phyloP scores from a whole-genome alignment of 1,139 yeast genomes.

The Hansenula sp. region DNA sequence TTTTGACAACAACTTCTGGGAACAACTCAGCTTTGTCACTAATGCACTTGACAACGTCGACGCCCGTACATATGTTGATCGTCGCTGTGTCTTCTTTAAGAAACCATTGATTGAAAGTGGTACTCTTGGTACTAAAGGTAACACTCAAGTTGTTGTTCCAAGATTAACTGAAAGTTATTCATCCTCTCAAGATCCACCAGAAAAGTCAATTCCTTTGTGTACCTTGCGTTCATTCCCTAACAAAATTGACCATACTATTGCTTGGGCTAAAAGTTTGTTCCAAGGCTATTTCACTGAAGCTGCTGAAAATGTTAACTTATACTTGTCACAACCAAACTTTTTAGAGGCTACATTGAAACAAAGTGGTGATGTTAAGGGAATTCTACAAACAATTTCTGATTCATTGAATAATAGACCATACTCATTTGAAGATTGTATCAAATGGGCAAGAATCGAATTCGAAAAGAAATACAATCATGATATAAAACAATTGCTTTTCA shows the following conservation, averaged over 20 bases:
- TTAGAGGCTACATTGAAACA: slow-evolving; percentile 89
- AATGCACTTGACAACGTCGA: slow-evolving; percentile 97
- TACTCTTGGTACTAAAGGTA: slow-evolving; percentile 97
- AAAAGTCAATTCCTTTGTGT: slow-evolving; percentile 94
- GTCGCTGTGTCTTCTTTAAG: slow-evolving; percentile 90
- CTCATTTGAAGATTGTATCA: slow-evolving; percentile 87
- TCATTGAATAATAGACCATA: slow-evolving; percentile 80
- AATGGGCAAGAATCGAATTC: slow-evolving; percentile 91
- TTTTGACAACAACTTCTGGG: slow-evolving; percentile 88
- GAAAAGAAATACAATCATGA: slow-evolving; percentile 82
- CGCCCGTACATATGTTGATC: slow-evolving; percentile 95
- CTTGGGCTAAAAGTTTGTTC: slow-evolving; percentile 96
- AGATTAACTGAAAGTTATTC: slow-evolving; percentile 91
- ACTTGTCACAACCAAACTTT: slow-evolving; percentile 87
- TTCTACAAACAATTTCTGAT: slow-evolving; percentile 70
- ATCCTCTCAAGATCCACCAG: slow-evolving; percentile 97
- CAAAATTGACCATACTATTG: slow-evolving; percentile 97
- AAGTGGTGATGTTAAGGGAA: slow-evolving; percentile 85
- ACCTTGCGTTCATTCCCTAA: slow-evolving; percentile 96
- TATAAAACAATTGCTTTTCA: slow-evolving; percentile 81
- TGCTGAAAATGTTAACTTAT: slow-evolving; percentile 89
- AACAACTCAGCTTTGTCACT: slow-evolving; percentile 76
- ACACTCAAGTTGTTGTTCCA: slow-evolving; percentile 94
- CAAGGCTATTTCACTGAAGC: slow-evolving; percentile 90
- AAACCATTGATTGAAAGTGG: slow-evolving; percentile 95